A percentile compares a stretch with the other conserved stretches of the same genome.
Conservation (phyloP, 257 asterid genomes). For the Jasminum sambac region DNA sequence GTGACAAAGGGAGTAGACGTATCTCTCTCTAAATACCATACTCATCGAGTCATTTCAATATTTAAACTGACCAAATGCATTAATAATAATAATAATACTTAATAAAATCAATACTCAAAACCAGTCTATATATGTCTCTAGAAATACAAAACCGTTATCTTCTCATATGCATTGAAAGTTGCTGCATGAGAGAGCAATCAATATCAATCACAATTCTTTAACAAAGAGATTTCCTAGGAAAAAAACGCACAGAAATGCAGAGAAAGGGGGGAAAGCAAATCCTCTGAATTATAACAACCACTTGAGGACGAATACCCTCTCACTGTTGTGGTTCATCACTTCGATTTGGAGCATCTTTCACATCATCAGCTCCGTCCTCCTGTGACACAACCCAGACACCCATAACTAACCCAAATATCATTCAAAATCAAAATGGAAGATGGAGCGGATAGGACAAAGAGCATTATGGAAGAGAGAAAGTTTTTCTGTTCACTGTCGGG, state of each 20-base stretch:
- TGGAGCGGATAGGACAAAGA: background rate
- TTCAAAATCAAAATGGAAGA: background rate
- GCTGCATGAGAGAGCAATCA: constrained; percentile 18
- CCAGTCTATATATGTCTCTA: no score
- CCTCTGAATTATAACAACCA: constrained; percentile 25
- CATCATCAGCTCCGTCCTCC: constrained; percentile 58
- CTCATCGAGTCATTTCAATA: no score
- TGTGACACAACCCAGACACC: constrained; percentile 14
- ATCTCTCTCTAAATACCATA: no score
- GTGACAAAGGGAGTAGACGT: no score
- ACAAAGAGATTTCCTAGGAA: constrained; percentile 23
- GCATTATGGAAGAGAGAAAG: background rate
- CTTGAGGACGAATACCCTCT: constrained; percentile 26
- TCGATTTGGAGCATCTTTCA: constrained; percentile 47
- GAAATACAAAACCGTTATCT: no score
- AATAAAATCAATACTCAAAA: no score
- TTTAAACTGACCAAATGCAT: no score
- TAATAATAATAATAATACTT: no score
- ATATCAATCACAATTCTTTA: constrained; percentile 15
- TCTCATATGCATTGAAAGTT: background rate
- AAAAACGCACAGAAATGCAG: constrained; percentile 23
- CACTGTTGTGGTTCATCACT: constrained; percentile 46
- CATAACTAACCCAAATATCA: background rate
- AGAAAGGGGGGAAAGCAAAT: constrained; percentile 26
- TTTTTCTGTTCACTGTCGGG: background rate